Conservation (phyloP, 306 rosid species). For the Lathyrus aphaca region DNA sequence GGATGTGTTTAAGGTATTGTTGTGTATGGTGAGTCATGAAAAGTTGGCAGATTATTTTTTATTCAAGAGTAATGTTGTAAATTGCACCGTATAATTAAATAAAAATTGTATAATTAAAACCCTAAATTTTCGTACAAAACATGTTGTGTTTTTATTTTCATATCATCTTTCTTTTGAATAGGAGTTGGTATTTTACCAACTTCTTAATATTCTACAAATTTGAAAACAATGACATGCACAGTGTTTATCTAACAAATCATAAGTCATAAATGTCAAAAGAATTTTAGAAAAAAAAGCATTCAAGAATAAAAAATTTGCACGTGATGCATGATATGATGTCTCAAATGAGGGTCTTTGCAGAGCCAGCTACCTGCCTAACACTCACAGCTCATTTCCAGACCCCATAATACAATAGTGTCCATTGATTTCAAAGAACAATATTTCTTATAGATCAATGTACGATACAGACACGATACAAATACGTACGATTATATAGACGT, state of each 20-base stretch:
- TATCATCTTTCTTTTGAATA: background rate
- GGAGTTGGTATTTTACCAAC: background rate
- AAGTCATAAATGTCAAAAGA: constrained; percentile 39
- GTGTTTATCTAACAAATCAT: constrained; percentile 33
- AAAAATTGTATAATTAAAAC: no score
- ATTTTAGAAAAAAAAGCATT: constrained; percentile 29
- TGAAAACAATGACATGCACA: constrained; percentile 36
- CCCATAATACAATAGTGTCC: constrained; percentile 33
- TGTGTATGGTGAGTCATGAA: no score
- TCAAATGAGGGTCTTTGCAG: constrained; percentile 44
- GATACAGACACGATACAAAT: no score
- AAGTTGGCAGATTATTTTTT: no score
- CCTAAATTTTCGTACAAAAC: background rate
- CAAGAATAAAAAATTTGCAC: constrained; percentile 40
- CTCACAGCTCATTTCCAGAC: constrained; percentile 65
- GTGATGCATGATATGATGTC: constrained; percentile 54
- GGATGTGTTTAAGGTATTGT: background rate
- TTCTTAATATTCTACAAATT: background rate
- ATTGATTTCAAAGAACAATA: background rate
- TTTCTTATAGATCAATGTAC: no score
- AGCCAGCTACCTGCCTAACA: constrained; percentile 71
- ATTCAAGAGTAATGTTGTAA: background rate
- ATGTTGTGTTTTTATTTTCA: background rate
- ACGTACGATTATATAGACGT: no score
- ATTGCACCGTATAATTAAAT: background rate